A percentile compares a stretch with the other conserved stretches of the same genome.
Evolutionary conservation across 345 rosid genomes (phyloP).

Genomic region (Durio zibethinus): DNA sequence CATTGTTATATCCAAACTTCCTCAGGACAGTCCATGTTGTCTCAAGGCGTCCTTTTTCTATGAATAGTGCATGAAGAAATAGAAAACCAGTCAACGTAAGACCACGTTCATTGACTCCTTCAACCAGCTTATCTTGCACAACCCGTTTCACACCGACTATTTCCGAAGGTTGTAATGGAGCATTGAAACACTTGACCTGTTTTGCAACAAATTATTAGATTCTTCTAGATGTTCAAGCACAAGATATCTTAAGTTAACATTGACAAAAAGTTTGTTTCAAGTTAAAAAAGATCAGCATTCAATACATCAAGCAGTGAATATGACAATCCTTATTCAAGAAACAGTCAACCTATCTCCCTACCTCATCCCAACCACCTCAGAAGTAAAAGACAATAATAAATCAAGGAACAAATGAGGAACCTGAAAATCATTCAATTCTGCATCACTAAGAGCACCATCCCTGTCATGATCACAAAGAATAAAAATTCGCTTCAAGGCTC

Average conservation of each 20-base stretch:
- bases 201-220: slow-evolving; percentile 27
- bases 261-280: neutral
- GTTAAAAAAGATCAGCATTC: neutral
- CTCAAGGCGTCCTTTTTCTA: slow-evolving; percentile 98
- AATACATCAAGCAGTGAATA: neutral
- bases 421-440: slow-evolving; percentile 73
- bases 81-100: slow-evolving; percentile 93
- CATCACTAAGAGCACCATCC: slow-evolving; percentile 68
- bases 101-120: slow-evolving; percentile 93
- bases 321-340: neutral
- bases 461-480: slow-evolving; percentile 61
- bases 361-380: neutral
- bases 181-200: slow-evolving; percentile 96
- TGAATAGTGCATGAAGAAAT: slow-evolving; percentile 93
- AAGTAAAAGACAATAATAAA: neutral
- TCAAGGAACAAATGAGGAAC: slow-evolving; percentile 25
- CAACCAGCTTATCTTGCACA: slow-evolving; percentile 85
- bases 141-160: slow-evolving; percentile 91
- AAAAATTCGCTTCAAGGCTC: slow-evolving; percentile 86
- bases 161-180: slow-evolving; percentile 96
- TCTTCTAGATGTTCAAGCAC: slow-evolving; percentile 13
- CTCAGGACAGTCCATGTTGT: slow-evolving; percentile 94
- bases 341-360: neutral
- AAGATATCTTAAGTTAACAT: neutral
- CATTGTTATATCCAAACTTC: slow-evolving; percentile 92